phyloP scores from a whole-genome alignment of 1,284 basidiomycete genomes.

The Cutaneotrichosporon cavernicola region DNA sequence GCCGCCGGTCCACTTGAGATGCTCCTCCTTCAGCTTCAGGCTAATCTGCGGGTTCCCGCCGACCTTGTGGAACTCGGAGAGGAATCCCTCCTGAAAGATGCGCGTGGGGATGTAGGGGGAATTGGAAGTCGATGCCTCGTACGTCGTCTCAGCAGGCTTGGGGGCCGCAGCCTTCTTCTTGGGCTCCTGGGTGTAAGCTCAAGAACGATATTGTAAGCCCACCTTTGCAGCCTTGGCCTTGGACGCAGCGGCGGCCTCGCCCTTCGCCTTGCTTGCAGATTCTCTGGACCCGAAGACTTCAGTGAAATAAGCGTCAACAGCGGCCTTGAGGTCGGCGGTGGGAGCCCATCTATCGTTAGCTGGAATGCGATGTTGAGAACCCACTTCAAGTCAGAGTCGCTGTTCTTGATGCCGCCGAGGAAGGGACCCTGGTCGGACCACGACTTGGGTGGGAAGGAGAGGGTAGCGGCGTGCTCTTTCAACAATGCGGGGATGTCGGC shows the following conservation, averaged over 20 bases:
- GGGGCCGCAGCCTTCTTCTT: constrained; percentile 55
- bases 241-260: constrained; percentile 60
- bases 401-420: constrained; percentile 67
- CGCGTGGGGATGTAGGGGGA: constrained; percentile 48
- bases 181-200: constrained; percentile 45
- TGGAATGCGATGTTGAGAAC: constrained; percentile 8
- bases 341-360: constrained; percentile 71
- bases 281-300: constrained; percentile 76
- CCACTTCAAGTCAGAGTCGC: constrained; percentile 60
- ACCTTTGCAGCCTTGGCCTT: constrained; percentile 67
- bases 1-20: constrained; percentile 77
- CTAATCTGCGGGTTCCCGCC: constrained; percentile 90
- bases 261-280: constrained; percentile 67
- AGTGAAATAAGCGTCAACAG: constrained; percentile 74
- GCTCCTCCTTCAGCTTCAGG: constrained; percentile 72
- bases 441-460: constrained; percentile 59
- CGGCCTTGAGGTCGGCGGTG: constrained; percentile 82
- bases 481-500: constrained; percentile 67
- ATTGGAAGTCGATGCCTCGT: constrained; percentile 43
- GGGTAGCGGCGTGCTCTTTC: constrained; percentile 61
- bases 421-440: constrained; percentile 74
- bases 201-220: not conserved
- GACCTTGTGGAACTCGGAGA: constrained; percentile 88
- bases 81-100: constrained; percentile 93
- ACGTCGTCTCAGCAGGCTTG: constrained; percentile 15